A percentile compares a stretch with the other conserved stretches of the same genome.
Evolutionary conservation across 768 basidiomycete genomes (phyloP).

Genomic region (Tricholoma bakamatsutake): DNA sequence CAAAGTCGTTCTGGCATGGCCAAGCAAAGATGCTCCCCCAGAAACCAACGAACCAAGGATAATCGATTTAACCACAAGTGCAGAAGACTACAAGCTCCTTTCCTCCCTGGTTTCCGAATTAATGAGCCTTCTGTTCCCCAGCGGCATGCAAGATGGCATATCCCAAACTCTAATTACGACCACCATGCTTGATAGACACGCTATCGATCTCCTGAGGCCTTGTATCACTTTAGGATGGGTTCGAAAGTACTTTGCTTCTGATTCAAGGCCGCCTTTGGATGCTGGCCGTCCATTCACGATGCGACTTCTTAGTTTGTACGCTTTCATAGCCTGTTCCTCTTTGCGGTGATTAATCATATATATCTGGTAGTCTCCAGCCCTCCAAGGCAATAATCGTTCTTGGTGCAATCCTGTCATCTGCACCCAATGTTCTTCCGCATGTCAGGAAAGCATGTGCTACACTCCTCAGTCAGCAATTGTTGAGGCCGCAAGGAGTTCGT

Average conservation of each 20-base stretch:
- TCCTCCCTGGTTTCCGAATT: slow-evolving; percentile 37
- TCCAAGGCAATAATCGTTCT: slow-evolving; percentile 62
- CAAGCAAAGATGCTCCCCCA: slow-evolving; percentile 17
- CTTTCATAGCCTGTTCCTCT: slow-evolving; percentile 13
- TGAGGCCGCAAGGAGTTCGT: slow-evolving; percentile 63
- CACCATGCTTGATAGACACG: slow-evolving; percentile 48
- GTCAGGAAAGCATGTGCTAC: slow-evolving; percentile 52
- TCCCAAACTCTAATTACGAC: slow-evolving; percentile 59
- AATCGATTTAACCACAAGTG: slow-evolving; percentile 37
- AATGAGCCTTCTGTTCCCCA: slow-evolving; percentile 47
- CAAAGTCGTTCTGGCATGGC: slow-evolving; percentile 37
- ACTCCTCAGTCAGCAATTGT: slow-evolving; percentile 65
- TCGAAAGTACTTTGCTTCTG: slow-evolving; percentile 41
- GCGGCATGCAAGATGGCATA: slow-evolving; percentile 38
- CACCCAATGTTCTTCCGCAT: slow-evolving; percentile 39
- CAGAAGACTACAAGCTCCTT: slow-evolving; percentile 39
- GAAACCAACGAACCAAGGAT: slow-evolving; percentile 23
- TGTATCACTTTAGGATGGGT: slow-evolving; percentile 70
- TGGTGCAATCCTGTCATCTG: slow-evolving; percentile 49
- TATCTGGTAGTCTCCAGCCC: slow-evolving; percentile 47
- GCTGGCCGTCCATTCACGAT: slow-evolving; percentile 44
- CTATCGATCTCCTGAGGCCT: slow-evolving; percentile 52
- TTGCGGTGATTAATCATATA: slow-evolving; percentile 15
- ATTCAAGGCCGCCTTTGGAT: slow-evolving; percentile 35
- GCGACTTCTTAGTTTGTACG: slow-evolving; percentile 61